Evolutionary conservation across 2,329 filamentous ascomycete genomes (phyloP), one percentile per base, ranked within the genome.

Genomic region (Basipetospora chlamydospora): DNA sequence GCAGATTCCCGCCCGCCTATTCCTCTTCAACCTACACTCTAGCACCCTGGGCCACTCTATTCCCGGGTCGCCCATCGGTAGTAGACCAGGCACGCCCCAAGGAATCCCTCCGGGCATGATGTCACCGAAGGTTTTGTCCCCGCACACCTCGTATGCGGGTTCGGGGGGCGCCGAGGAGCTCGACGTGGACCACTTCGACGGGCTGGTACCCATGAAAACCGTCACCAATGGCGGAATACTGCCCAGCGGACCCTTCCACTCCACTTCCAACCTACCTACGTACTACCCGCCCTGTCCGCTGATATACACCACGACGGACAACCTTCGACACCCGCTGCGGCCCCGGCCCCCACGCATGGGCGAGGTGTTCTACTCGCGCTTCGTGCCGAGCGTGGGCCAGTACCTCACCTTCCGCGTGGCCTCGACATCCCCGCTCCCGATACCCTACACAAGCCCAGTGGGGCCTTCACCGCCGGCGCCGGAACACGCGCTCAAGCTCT

Each of bases 321-420:
- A 78, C 41, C 64, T 87, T 31, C 78, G 86, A 1, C 90, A 98
- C 51, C 90, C 90, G 0, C 63, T 92, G 28, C 76, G 90, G 0
- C 80, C 84, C 2, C 94, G 92, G 52, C 86, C 88, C 0, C 84
- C 86, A 2, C 77, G 83, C 3, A 86, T 93, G 66, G 86, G 86
- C 11, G 85, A 95, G 49, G 75, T 83, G 0, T 88, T 98, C 49
- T 98, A 98, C 55, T 80, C 77, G 1, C 80, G 90, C 37, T 94
- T 80, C 53, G 66, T 96, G 12, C 84, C 84, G 0, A 88, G 80
- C 32, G 62, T 87, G 2, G 73, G 73, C 5, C 83, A 92, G 52
- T 94, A 87, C 45, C 68, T 98, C 7, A 87, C 84, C 0, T 92
- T 98, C 59, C 77, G 90, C 15, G 77, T 90, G 1, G 86, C 87